phyloP scores from a whole-genome alignment of 2,329 filamentous ascomycete species.

The Cladosporium sp. region DNA sequence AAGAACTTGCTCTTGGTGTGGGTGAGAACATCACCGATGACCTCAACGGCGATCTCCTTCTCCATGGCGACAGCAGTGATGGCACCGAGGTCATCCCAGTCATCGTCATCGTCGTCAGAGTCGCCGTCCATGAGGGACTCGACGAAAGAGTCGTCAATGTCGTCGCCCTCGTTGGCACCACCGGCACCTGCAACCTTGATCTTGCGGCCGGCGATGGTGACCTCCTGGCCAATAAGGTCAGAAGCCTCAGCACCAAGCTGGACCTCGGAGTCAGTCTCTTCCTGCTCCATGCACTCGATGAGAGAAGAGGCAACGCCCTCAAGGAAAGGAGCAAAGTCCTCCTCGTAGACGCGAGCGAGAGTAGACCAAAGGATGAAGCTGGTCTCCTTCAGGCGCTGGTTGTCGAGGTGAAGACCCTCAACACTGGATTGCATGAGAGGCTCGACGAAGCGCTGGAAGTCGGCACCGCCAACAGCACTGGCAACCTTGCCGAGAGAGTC shows the following conservation, averaged over 20 bases:
- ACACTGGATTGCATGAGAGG: slow-evolving; percentile 91
- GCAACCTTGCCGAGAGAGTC: slow-evolving; percentile 95
- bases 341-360: slow-evolving; percentile 89
- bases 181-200: slow-evolving; percentile 72
- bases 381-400: slow-evolving; percentile 89
- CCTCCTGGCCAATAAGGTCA: slow-evolving; percentile 73
- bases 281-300: slow-evolving; percentile 82
- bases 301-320: slow-evolving; percentile 77
- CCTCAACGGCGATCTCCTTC: slow-evolving; percentile 96
- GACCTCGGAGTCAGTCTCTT: slow-evolving; percentile 79
- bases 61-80: slow-evolving; percentile 89
- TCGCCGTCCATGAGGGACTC: slow-evolving; percentile 57
- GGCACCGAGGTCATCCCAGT: slow-evolving; percentile 80
- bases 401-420: slow-evolving; percentile 83
- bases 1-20: slow-evolving; percentile 79
- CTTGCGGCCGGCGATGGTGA: slow-evolving; percentile 80
- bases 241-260: slow-evolving; percentile 73
- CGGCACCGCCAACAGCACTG: slow-evolving; percentile 77
- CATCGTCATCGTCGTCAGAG: slow-evolving; percentile 75
- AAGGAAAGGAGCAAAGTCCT: slow-evolving; percentile 77
- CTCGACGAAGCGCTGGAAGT: slow-evolving; percentile 88
- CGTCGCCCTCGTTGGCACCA: slow-evolving; percentile 50
- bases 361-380: slow-evolving; percentile 97
- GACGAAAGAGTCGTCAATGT: slow-evolving; percentile 45
- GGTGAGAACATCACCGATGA: slow-evolving; percentile 87